phyloP scores from a whole-genome alignment of 371 early-diverging fungal species.

The Rhizopus delemar region DNA sequence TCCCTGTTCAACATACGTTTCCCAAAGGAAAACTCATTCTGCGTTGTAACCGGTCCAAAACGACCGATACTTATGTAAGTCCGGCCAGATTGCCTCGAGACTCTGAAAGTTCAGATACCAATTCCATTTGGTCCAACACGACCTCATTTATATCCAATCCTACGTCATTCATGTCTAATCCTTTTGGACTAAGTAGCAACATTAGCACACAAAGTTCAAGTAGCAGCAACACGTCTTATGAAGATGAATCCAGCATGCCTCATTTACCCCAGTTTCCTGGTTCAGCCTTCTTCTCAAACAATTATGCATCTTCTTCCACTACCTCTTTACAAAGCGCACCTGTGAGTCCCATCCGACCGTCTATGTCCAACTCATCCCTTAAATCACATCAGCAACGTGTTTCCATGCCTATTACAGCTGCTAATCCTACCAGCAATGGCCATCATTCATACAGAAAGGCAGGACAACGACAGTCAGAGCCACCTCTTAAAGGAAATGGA shows the following conservation, averaged over 20 bases:
- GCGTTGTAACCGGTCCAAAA: constrained; percentile 49
- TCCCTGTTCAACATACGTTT: constrained; percentile 57
- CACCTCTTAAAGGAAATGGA: constrained; percentile 2
- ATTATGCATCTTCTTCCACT: constrained; percentile 29
- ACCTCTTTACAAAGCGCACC: constrained; percentile 31
- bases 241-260: constrained; percentile 8
- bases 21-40: constrained; percentile 60
- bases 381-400: constrained; percentile 17
- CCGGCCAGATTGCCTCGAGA: constrained; percentile 25
- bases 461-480: constrained; percentile 18
- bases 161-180: constrained; percentile 23
- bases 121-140: constrained; percentile 36
- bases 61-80: constrained; percentile 33
- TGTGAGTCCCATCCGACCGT: constrained; percentile 24
- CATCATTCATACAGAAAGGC: constrained; percentile 22
- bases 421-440: constrained; percentile 12
- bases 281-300: constrained; percentile 36
- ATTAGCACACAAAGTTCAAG: constrained; percentile 36
- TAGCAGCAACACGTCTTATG: constrained; percentile 29
- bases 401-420: constrained; percentile 23
- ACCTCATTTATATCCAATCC: constrained; percentile 13
- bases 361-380: constrained; percentile 15
- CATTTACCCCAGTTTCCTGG: constrained; percentile 42
- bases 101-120: constrained; percentile 33
- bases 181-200: constrained; percentile 35